Percentiles rank a stretch among this genome's conserved stretches.
These are phyloP conservation scores for Penicillium sp. DNA, from an alignment of 2,329 filamentous ascomycete genomes.

Conservation along the genomic window DNA sequence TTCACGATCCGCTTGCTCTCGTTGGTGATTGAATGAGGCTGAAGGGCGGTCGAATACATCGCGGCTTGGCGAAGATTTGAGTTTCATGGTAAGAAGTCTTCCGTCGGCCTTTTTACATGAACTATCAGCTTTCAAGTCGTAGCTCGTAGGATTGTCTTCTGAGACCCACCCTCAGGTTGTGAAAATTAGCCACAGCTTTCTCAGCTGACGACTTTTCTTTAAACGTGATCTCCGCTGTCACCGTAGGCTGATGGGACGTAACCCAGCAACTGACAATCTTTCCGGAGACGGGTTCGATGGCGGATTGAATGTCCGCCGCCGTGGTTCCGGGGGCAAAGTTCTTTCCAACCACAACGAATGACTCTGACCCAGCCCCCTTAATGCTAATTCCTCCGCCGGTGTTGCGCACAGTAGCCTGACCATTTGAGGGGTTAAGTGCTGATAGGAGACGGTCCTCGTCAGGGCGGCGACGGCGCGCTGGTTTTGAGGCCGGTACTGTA, in stretches of 20 bases:
- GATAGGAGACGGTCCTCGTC: conserved; percentile 40
- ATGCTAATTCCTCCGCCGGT: conserved; percentile 56
- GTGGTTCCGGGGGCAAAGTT: conserved; percentile 72
- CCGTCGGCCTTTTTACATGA: conserved; percentile 59
- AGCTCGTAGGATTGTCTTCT: not conserved
- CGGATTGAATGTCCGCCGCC: conserved; percentile 67
- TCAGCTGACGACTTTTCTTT: conserved; percentile 61
- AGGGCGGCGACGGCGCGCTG: conserved; percentile 38
- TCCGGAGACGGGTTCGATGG: conserved; percentile 59
- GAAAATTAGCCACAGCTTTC: conserved; percentile 64
- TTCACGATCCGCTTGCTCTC: conserved; percentile 48
- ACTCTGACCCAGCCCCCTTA: conserved; percentile 57
- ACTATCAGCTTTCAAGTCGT: conserved; percentile 23
- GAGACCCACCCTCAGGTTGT: conserved; percentile 62
- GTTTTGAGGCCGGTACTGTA: conserved; percentile 29
- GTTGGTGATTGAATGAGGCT: conserved; percentile 39
- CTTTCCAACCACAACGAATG: conserved; percentile 62
- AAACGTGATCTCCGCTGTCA: conserved; percentile 66
- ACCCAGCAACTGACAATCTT: conserved; percentile 60
- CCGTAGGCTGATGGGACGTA: conserved; percentile 57
- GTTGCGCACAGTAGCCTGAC: conserved; percentile 38
- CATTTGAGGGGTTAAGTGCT: conserved; percentile 35
- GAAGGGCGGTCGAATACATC: conserved; percentile 23
- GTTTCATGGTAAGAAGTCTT: conserved; percentile 61
- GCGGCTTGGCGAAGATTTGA: conserved; percentile 45